Evolutionary conservation across 2,329 filamentous ascomycete species (phyloP).

Genomic region (Gaeumannomyces tritici): DNA sequence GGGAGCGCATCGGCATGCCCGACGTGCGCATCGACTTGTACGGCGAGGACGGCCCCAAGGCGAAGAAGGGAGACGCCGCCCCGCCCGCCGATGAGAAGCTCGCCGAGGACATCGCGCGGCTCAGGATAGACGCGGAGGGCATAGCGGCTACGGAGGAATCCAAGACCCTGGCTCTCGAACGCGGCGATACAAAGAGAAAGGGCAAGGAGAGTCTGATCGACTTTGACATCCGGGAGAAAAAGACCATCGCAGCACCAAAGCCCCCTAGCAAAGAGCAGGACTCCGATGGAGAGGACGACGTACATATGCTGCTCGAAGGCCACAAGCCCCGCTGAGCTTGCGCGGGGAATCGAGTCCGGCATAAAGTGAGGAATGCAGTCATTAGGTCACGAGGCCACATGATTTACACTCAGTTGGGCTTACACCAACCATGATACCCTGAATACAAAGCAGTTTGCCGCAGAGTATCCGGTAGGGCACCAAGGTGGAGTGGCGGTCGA

Average conservation of each 20-base stretch:
- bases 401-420: not conserved
- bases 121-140: constrained; percentile 34
- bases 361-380: not conserved
- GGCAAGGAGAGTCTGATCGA: constrained; percentile 27
- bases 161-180: constrained; percentile 39
- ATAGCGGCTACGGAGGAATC: constrained; percentile 24
- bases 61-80: constrained; percentile 1
- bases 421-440: not conserved
- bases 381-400: too few relatives aligned
- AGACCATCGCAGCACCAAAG: constrained; percentile 16
- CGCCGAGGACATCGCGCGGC: constrained; percentile 26
- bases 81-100: constrained; percentile 11
- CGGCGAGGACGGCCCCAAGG: constrained; percentile 46
- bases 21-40: constrained; percentile 51
- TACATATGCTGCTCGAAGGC: constrained; percentile 40
- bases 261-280: constrained; percentile 9
- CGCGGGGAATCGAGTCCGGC: not conserved
- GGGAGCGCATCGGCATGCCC: constrained; percentile 60
- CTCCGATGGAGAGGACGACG: constrained; percentile 21
- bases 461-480: not conserved
- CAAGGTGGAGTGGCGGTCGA: too few relatives aligned
- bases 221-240: constrained; percentile 43
- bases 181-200: constrained; percentile 24
- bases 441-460: not conserved
- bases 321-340: constrained; percentile 25